phyloP scores from a whole-genome alignment of 495 filamentous ascomycete species.

The Aspergillus carlsbadensis region DNA sequence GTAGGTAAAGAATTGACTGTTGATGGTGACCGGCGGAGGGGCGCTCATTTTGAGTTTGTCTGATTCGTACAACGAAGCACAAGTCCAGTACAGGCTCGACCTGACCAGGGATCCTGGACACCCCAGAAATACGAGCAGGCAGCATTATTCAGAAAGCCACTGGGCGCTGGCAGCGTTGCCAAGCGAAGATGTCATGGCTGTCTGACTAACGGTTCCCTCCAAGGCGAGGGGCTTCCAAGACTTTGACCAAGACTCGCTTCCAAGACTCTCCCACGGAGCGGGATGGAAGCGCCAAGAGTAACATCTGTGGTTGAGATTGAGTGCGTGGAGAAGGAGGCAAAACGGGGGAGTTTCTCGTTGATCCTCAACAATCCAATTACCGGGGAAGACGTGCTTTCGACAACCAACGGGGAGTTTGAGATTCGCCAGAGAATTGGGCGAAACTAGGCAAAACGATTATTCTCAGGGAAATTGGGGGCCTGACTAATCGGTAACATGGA shows the following conservation, averaged over 20 bases:
- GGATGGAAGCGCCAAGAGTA: neutral
- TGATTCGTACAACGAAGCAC: neutral
- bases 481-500: neutral
- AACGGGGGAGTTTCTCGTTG: neutral
- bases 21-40: neutral
- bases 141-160: constrained; percentile 1
- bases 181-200: neutral
- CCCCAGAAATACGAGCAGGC: neutral
- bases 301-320: neutral
- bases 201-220: neutral
- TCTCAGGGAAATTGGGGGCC: neutral
- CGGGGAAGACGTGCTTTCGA: neutral
- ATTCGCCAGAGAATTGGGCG: too few relatives aligned
- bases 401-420: too few relatives aligned
- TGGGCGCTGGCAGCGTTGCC: neutral
- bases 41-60: neutral
- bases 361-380: neutral
- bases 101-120: neutral
- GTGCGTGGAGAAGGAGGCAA: neutral
- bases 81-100: neutral
- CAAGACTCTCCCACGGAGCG: neutral
- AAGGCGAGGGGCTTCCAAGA: neutral
- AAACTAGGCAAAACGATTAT: neutral
- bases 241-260: neutral
- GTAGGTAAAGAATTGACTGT: neutral